Percentiles rank a stretch among this genome's conserved stretches.
Conservation (phyloP, 2,329 filamentous ascomycete genomes). For the Bipolaris victoriae region DNA sequence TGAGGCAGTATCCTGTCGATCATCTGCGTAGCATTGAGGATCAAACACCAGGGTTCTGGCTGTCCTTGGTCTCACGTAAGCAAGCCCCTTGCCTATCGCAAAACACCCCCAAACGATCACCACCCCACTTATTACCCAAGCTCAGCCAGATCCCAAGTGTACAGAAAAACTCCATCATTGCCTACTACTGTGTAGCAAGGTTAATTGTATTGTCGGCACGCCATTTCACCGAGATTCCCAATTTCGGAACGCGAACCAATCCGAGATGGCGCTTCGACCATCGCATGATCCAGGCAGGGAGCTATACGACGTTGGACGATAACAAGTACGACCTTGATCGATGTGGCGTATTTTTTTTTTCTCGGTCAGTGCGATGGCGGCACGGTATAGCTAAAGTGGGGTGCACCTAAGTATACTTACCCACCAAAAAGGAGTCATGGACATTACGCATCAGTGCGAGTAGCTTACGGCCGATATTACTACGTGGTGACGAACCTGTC, state of each 20-base stretch:
- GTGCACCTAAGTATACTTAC: too few species aligned
- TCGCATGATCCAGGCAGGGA: background rate
- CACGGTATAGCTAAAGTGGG: too few species aligned
- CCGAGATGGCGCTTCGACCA: background rate
- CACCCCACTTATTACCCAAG: background rate
- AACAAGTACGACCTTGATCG: too few species aligned
- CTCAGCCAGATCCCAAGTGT: background rate
- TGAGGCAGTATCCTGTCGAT: background rate
- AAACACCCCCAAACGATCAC: background rate
- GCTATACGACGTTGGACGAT: too few species aligned
- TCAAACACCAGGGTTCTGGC: background rate
- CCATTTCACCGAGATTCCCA: background rate
- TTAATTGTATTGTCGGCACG: background rate
- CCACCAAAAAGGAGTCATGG: too few species aligned
- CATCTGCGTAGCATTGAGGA: background rate
- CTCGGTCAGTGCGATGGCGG: too few species aligned
- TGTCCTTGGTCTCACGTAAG: background rate
- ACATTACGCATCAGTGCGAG: too few species aligned
- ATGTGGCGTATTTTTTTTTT: too few species aligned
- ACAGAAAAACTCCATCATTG: too few species aligned
- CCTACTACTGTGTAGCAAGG: background rate
- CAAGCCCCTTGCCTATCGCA: background rate
- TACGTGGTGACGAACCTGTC: too few species aligned
- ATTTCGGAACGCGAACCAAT: background rate
- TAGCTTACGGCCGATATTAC: too few species aligned